These are phyloP conservation scores for Pichia sp. DNA, from an alignment of 1,139 yeast genomes.

Conservation along the genomic window DNA sequence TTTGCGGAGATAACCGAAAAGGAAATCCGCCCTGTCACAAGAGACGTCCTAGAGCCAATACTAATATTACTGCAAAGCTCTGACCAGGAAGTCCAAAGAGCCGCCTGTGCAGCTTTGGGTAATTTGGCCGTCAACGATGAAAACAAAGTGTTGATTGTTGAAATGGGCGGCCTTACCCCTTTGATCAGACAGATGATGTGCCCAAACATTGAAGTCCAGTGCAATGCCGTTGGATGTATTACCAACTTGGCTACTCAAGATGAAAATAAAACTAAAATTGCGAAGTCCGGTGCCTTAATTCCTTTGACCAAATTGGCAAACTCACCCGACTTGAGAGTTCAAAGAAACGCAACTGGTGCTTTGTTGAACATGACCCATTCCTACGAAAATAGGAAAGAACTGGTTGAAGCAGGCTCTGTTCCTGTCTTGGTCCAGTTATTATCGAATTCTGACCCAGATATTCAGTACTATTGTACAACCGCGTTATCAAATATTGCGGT, in stretches of 20 bases:
- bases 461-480: slow-evolving; percentile 96
- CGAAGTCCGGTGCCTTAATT: slow-evolving; percentile 92
- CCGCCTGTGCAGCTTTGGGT: slow-evolving; percentile 98
- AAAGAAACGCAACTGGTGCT: slow-evolving; percentile 98
- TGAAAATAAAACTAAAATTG: slow-evolving; percentile 91
- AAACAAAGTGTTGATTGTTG: slow-evolving; percentile 87
- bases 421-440: slow-evolving; percentile 91
- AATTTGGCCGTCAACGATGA: slow-evolving; percentile 95
- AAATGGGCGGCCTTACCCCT: slow-evolving; percentile 97
- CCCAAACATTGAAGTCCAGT: slow-evolving; percentile 94
- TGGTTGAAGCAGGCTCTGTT: slow-evolving; percentile 96
- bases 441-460: slow-evolving; percentile 88
- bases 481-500: slow-evolving; percentile 96
- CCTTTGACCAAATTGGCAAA: slow-evolving; percentile 93
- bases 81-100: slow-evolving; percentile 94
- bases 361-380: slow-evolving; percentile 96
- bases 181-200: slow-evolving; percentile 96
- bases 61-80: slow-evolving; percentile 77
- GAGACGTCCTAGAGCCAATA: slow-evolving; percentile 92
- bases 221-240: slow-evolving; percentile 98
- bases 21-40: slow-evolving; percentile 82
- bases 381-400: slow-evolving; percentile 91
- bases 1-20: slow-evolving; percentile 98
- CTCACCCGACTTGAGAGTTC: slow-evolving; percentile 91
- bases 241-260: slow-evolving; percentile 98